Evolutionary conservation across 1,284 basidiomycete genomes (phyloP).

Genomic region (Pseudozyma thailandica): DNA sequence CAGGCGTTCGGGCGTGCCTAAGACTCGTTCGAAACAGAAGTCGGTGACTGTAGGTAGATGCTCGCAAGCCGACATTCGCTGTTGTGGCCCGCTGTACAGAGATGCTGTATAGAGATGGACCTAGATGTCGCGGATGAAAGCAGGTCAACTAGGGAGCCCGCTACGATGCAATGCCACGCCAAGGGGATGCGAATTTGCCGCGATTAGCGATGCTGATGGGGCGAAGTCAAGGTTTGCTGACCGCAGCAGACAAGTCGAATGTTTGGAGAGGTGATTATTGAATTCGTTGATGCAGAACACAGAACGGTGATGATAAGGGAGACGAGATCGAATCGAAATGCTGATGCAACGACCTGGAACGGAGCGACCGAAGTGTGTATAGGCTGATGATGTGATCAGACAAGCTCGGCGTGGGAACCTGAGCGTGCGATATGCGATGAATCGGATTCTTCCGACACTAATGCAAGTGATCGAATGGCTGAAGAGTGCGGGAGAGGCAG

Average conservation of each 20-base stretch:
- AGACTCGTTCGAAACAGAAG: background rate
- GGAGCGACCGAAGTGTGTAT: background rate
- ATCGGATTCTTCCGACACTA: background rate
- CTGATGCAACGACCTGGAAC: background rate
- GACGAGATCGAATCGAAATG: no score
- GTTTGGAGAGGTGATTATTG: no score
- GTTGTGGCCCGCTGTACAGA: background rate
- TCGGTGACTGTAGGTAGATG: background rate
- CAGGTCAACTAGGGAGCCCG: no score
- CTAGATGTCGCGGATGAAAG: no score
- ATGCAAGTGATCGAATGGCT: background rate
- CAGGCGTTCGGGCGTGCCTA: background rate
- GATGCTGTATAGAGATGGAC: no score
- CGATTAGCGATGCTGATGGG: no score
- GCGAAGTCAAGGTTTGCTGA: no score
- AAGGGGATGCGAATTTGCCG: no score
- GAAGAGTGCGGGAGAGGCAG: background rate
- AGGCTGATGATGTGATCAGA: background rate
- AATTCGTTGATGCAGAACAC: no score
- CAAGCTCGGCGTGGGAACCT: background rate
- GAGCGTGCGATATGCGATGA: background rate
- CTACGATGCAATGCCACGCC: no score
- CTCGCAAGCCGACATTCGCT: constrained; percentile 17
- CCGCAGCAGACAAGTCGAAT: no score
- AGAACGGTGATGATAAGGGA: no score